Evolutionary conservation across 2,329 filamentous ascomycete genomes (phyloP).

Genomic region (Aspergillus oerlinghausenensis): DNA sequence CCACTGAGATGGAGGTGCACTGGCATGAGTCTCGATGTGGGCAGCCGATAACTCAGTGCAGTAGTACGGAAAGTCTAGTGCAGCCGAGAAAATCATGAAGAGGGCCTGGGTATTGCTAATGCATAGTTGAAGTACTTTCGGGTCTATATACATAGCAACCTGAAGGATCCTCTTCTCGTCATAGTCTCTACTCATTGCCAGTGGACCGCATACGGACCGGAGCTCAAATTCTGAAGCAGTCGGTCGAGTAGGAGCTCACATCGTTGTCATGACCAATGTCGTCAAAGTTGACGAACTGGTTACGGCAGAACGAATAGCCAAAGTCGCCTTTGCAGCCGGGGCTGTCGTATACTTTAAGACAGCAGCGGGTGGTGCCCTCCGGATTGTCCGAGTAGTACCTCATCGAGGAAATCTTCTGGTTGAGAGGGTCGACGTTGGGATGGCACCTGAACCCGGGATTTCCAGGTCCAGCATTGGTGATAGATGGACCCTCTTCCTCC

Average conservation of each 20-base stretch:
- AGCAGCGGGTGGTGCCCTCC: slow-evolving; percentile 1
- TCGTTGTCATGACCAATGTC: not conserved
- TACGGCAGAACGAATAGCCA: not conserved
- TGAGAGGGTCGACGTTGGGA: slow-evolving; percentile 1
- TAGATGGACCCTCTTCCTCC: not conserved
- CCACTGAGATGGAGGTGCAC: too few relatives aligned
- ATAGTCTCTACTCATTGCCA: too few relatives aligned
- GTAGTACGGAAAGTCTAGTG: too few relatives aligned
- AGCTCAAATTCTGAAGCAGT: not conserved
- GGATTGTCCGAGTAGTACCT: slow-evolving; percentile 2
- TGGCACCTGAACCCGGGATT: not conserved
- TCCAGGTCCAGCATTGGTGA: not conserved
- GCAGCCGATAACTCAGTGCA: too few relatives aligned
- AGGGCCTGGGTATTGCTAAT: too few relatives aligned
- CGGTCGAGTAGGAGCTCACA: not conserved
- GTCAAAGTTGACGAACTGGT: not conserved
- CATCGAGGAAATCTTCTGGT: slow-evolving; percentile 3
- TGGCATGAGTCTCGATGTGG: too few relatives aligned
- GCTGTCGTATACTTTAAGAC: not conserved
- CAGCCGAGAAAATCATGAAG: too few relatives aligned
- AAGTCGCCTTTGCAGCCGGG: not conserved
- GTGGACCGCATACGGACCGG: too few relatives aligned
- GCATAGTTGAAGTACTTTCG: too few relatives aligned
- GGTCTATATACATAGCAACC: too few relatives aligned
- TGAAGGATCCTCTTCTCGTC: too few relatives aligned